phyloP scores from a whole-genome alignment of 2,329 filamentous ascomycete genomes.

The Exophiala oligosperma region DNA sequence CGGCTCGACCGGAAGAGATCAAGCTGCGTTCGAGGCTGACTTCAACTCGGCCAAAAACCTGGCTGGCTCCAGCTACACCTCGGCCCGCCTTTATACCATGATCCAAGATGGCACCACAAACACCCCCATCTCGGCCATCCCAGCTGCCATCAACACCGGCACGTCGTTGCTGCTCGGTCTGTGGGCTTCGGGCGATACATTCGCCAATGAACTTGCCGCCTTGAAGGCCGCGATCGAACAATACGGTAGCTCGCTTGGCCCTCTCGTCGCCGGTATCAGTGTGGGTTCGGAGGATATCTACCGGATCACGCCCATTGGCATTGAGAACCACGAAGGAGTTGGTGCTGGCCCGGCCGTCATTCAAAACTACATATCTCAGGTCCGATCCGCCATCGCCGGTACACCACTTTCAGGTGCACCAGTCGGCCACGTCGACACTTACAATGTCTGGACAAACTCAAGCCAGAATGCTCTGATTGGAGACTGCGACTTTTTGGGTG shows the following conservation, averaged over 20 bases:
- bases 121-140: slow-evolving; percentile 66
- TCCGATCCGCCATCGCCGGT: slow-evolving; percentile 62
- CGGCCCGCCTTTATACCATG: slow-evolving; percentile 62
- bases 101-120: slow-evolving; percentile 60
- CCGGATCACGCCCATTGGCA: slow-evolving; percentile 64
- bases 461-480: slow-evolving; percentile 62
- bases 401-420: slow-evolving; percentile 47
- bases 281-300: slow-evolving; percentile 80
- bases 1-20: slow-evolving; percentile 42
- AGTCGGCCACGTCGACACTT: slow-evolving; percentile 68
- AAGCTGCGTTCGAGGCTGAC: slow-evolving; percentile 45
- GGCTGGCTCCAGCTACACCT: slow-evolving; percentile 43
- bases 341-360: slow-evolving; percentile 65
- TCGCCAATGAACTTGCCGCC: slow-evolving; percentile 69
- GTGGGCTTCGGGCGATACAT: slow-evolving; percentile 64
- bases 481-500: slow-evolving; percentile 64
- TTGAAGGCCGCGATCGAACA: slow-evolving; percentile 63
- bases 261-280: slow-evolving; percentile 73
- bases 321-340: slow-evolving; percentile 59
- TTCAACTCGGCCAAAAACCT: slow-evolving; percentile 49
- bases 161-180: slow-evolving; percentile 74
- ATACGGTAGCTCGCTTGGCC: slow-evolving; percentile 63
- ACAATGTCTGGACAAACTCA: slow-evolving; percentile 60
- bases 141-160: slow-evolving; percentile 73
- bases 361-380: slow-evolving; percentile 68